A percentile compares a stretch with the other conserved stretches of the same genome.
These are phyloP conservation scores for Apiospora marii DNA, from an alignment of 2,329 filamentous ascomycete genomes.

Conservation along the genomic window DNA sequence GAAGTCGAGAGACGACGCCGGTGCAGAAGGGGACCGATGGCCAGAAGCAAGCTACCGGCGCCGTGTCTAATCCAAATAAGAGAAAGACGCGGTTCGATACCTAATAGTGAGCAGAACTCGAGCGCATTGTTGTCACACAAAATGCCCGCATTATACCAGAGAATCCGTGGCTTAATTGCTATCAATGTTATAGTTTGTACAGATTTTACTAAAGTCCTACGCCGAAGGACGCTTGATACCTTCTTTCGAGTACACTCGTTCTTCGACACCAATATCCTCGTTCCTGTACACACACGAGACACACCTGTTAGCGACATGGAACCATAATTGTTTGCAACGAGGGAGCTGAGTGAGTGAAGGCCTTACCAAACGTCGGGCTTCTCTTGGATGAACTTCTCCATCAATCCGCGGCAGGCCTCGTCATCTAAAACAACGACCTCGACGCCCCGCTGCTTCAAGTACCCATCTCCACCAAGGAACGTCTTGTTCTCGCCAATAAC, in stretches of 20 bases:
- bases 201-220: not conserved
- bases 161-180: not conserved
- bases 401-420: slow-evolving; percentile 70
- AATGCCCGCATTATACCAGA: not conserved
- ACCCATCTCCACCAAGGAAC: slow-evolving; percentile 76
- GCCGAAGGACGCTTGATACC: slow-evolving; percentile 5
- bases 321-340: too few species aligned
- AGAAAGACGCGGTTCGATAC: slow-evolving; percentile 46
- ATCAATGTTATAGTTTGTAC: not conserved
- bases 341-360: slow-evolving; percentile 33
- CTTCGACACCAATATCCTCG: slow-evolving; percentile 42
- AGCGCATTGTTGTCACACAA: not conserved
- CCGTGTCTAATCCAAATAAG: slow-evolving; percentile 35
- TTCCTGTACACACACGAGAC: slow-evolving; percentile 33
- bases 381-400: slow-evolving; percentile 76
- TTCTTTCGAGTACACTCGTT: slow-evolving; percentile 41
- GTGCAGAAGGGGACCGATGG: slow-evolving; percentile 21
- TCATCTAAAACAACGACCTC: slow-evolving; percentile 77
- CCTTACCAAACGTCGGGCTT: slow-evolving; percentile 75
- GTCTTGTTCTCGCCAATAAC: slow-evolving; percentile 82
- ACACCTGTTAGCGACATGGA: not conserved
- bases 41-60: slow-evolving; percentile 22
- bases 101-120: not conserved
- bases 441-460: slow-evolving; percentile 71
- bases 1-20: slow-evolving; percentile 31